Percentiles rank a stretch among this genome's conserved stretches.
Evolutionary conservation across 345 rosid species (phyloP).

Genomic region (Excoecaria agallocha): DNA sequence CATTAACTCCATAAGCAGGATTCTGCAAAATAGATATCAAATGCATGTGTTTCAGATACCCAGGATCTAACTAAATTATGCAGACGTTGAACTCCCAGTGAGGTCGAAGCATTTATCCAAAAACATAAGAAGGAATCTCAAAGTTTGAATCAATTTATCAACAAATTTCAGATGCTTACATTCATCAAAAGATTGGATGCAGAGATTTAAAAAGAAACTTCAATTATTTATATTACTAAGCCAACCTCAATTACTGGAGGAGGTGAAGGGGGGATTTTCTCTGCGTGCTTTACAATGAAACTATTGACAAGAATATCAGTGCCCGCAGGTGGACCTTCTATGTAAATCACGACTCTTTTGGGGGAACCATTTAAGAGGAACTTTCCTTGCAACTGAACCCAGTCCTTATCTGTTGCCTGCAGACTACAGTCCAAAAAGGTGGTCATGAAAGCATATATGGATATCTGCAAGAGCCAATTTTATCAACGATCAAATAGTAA

Average conservation of each 20-base stretch:
- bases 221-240: neutral
- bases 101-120: neutral
- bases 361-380: slow-evolving; percentile 83
- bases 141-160: neutral
- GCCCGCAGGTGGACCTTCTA: slow-evolving; percentile 94
- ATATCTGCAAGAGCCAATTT: neutral
- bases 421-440: slow-evolving; percentile 37
- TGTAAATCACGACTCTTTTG: slow-evolving; percentile 63
- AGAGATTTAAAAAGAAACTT: neutral
- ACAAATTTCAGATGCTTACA: neutral
- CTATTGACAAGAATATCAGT: slow-evolving; percentile 76
- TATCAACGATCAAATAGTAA: neutral
- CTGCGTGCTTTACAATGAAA: slow-evolving; percentile 67
- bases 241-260: slow-evolving; percentile 71
- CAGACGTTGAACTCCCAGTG: slow-evolving; percentile 3
- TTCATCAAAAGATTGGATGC: neutral
- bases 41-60: slow-evolving; percentile 3
- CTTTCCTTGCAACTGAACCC: slow-evolving; percentile 78
- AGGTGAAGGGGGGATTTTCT: slow-evolving; percentile 55
- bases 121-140: neutral
- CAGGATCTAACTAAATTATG: neutral
- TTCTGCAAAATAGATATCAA: slow-evolving; percentile 39
- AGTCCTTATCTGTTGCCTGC: slow-evolving; percentile 72
- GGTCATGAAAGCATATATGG: too few species aligned
- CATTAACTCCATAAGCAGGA: slow-evolving; percentile 68